These are phyloP conservation scores for Trametes pubescens DNA, from an alignment of 1,284 basidiomycete genomes.

Conservation along the genomic window DNA sequence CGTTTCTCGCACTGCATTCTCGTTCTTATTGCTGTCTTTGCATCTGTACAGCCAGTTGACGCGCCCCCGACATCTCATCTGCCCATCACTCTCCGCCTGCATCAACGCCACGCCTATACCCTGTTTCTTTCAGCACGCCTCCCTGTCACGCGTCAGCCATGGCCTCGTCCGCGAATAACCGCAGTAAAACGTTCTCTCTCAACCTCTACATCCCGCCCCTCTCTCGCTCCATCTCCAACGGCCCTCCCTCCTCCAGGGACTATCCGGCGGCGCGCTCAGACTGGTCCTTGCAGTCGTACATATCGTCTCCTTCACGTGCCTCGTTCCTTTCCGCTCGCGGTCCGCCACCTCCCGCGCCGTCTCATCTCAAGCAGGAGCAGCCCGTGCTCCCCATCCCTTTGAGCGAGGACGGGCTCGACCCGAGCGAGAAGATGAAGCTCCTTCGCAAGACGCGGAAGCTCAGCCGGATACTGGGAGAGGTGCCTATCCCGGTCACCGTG, in stretches of 20 bases:
- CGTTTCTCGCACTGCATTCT: conserved; percentile 1
- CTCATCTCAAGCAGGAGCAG: conserved; percentile 30
- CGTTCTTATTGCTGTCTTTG: conserved; percentile 15
- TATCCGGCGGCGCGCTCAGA: conserved; percentile 15
- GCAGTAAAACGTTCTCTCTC: conserved; percentile 31
- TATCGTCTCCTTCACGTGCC: conserved; percentile 15
- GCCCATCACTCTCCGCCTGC: conserved; percentile 25
- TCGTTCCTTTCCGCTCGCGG: conserved; percentile 20
- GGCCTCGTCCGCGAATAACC: conserved; percentile 27
- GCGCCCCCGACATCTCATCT: conserved; percentile 19
- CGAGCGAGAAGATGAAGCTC: conserved; percentile 48
- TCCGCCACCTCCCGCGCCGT: conserved; percentile 27
- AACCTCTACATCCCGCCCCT: conserved; percentile 27
- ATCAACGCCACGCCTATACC: conserved; percentile 23
- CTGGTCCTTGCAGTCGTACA: conserved; percentile 14
- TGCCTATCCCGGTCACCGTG: conserved; percentile 36
- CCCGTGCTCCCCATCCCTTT: conserved; percentile 41
- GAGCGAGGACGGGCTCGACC: conserved; percentile 44
- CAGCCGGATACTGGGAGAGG: conserved; percentile 51
- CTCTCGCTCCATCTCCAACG: conserved; percentile 22
- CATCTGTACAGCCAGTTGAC: conserved; percentile 23
- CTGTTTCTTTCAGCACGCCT: conserved; percentile 12
- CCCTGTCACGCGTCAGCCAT: conserved; percentile 20
- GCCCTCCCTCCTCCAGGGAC: conserved; percentile 12
- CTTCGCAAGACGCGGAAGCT: conserved; percentile 54